Evolutionary conservation across 176 grass and related monocot genomes (phyloP), one percentile per base, ranked within the genome.

Genomic region (Carex cristatella): DNA sequence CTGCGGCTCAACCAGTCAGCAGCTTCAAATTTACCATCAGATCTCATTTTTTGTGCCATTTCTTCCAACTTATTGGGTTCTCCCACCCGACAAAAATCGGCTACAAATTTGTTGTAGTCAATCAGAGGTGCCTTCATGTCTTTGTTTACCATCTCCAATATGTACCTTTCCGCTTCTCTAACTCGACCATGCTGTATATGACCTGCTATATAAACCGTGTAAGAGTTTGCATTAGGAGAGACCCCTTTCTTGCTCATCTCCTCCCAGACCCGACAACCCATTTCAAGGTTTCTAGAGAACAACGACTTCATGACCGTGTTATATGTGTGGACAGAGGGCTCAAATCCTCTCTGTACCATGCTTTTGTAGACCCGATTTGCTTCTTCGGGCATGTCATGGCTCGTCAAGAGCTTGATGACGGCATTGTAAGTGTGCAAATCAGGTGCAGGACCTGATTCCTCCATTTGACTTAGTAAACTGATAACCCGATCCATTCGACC

Each of bases 301-400:
- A 87, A 94, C 11, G 89, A 94, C 66, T 95, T 98, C 95, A 98
- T 94, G 86, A 94, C 90, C 91, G 92, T 98, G 84, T 98, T 94
- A 84, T 98, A 98, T n/a, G 95, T 98, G 82, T 92, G 82, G 63
- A 90, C 81, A 0, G 95, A 92, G 46, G 76, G 91, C 68, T 92
- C 88, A 37, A 92, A 88, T 13, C 93, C 95, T 46, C 92, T 98
- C 80, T 87, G 89, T 82, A 94, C 89, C 95, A 98, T 94, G 32
- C 87, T 94, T 86, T 93, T 92, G 83, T 98, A 92, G 85, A 94
- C 88, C 62, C 73, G 86, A 56, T 81, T 82, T 18, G 91, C 95
- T 85, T 98, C 91, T 28, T 94, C 91, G n/a, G 91, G 85, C 90
- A 94, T 89, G 69, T 76, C 88, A 54, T 89, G 90, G 84, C 88